Base-by-base conservation (phyloP, 2,329 filamentous ascomycete genomes). In the Coniella vitis region DNA sequence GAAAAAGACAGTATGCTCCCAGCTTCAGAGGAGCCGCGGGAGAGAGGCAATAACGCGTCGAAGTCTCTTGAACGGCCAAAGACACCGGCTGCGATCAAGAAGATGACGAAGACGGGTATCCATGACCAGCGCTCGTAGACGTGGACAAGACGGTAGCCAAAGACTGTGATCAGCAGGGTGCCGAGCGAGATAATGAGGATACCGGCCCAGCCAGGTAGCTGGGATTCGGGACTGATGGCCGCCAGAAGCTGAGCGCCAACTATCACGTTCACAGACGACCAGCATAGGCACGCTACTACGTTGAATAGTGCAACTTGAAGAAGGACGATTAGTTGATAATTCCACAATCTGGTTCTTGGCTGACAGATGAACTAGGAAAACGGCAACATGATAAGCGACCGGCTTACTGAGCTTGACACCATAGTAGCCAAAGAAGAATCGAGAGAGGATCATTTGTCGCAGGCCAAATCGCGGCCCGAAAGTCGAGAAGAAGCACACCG, bases 181-280 rank as follows among this genome's bases (percentile, higher is more conserved):
- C 75, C 77, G 45, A 81, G 62, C 9, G 84, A 79, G 55, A 90
- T 87, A 54, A 90, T 77, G 35, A 91, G 66, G 53, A 93, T 85
- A 17, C 86, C 87, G 1, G 84, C 86, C 60, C 73, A 84, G 39
- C 86, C 84, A 7, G 85, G 84, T 55, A 90, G 80, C 43, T 76
- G 65, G 39, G 65, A 61, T 7, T 37, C 2, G 9, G 50, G 50
- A 61, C 88, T 90, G 39, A 91, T 82, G 1, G 87, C 83, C 49
- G 87, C 75, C 57, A 93, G 74, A 7, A 91, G 75, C 63, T 91
- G 84, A 0, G 86, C 85, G 16, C 86, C 87, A 14, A 91, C 86
- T 54, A 93, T 90, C 47, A 80, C 78, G 60, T 93, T 91, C 56
- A 90, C 82, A 0, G 83, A 75, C 4, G 83, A 83, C 82, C 87